phyloP scores from a whole-genome alignment of 2,329 filamentous ascomycete species.

The Fusarium circinatum region DNA sequence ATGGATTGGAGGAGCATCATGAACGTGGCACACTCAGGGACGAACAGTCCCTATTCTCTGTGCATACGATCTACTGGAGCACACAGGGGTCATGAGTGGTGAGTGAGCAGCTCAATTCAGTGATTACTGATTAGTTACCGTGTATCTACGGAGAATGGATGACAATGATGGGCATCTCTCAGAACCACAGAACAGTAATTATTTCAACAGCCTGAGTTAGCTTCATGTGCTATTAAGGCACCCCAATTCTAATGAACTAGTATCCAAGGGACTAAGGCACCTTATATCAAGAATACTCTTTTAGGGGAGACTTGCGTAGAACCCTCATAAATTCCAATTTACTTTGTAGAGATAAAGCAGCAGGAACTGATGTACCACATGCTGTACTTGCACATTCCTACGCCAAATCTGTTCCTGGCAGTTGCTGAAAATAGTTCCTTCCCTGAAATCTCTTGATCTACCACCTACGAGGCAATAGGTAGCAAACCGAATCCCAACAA shows the following conservation, averaged over 20 bases:
- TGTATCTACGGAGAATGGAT: background rate
- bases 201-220: background rate
- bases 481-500: background rate
- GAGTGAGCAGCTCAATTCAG: background rate
- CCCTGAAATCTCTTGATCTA: background rate
- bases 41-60: background rate
- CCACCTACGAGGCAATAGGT: background rate
- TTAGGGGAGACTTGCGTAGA: background rate
- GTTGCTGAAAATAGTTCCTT: background rate
- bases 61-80: background rate
- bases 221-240: background rate
- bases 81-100: background rate
- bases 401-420: background rate
- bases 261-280: background rate
- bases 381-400: background rate
- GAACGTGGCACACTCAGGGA: conserved; percentile 41
- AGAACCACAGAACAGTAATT: background rate
- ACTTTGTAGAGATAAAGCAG: background rate
- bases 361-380: background rate
- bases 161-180: background rate
- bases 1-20: conserved; percentile 26
- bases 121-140: background rate
- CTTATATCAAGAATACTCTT: background rate
- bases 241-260: background rate
- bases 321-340: background rate